Conservation (phyloP, 257 asterid genomes). For the Scutellaria barbata region DNA sequence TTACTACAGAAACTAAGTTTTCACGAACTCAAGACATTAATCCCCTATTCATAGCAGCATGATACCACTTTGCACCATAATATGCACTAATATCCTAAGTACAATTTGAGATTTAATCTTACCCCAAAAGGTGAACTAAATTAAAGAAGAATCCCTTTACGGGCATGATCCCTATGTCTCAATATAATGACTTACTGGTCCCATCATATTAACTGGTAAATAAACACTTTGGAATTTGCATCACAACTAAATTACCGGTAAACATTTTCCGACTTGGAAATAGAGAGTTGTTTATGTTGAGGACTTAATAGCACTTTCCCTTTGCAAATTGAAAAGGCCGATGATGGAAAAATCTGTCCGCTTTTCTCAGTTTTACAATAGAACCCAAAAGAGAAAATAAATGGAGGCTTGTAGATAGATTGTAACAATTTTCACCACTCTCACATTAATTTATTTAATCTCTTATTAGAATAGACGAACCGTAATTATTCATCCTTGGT, state of each 20-base stretch:
- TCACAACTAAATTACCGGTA: background rate
- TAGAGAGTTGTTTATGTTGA: background rate
- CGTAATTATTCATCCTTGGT: slow-evolving; percentile 1
- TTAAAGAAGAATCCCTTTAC: background rate
- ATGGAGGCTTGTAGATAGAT: background rate
- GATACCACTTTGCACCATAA: background rate
- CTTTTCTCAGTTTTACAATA: background rate
- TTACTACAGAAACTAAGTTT: background rate
- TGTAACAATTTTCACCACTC: background rate
- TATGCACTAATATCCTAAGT: background rate
- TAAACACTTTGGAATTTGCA: background rate
- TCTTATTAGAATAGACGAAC: background rate
- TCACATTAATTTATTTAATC: background rate
- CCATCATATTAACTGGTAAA: background rate
- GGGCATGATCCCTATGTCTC: slow-evolving; percentile 5
- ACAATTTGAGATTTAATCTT: background rate
- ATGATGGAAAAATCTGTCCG: background rate
- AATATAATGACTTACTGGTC: background rate
- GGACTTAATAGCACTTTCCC: background rate
- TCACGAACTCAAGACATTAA: slow-evolving; percentile 1
- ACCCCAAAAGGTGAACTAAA: background rate
- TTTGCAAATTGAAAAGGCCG: background rate
- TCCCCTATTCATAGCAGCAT: background rate
- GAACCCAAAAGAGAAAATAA: background rate
- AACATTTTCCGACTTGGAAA: background rate